Evolutionary conservation across 768 basidiomycete genomes (phyloP), one percentile per base, ranked within the genome.

Genomic region (Trametes cingulata): DNA sequence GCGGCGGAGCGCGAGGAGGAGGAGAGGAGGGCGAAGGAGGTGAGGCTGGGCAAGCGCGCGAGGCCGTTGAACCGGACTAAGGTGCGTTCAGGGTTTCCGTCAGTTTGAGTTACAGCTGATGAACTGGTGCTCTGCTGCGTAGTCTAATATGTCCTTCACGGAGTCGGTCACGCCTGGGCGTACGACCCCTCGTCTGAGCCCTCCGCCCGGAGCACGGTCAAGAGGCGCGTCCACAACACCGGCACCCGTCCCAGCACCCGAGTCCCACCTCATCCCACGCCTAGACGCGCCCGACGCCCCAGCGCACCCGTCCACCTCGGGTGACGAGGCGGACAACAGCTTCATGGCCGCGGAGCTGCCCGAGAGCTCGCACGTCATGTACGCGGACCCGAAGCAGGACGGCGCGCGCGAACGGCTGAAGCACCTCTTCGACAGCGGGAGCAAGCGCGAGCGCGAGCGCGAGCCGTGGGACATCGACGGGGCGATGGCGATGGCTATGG

Each of bases 311-410:
- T 8, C 47, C 27, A 8, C 25, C n/a, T 60, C 52, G 12, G 52
- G 43, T 10, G 52, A 58, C n/a, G 70, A 75, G 20, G 71, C 65
- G 24, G 65, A 67, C 50, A 66, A 68, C 54, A 65, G 56, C 55
- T 59, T 65, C 46, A 29, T 58, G 13, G 63, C 20, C 20, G 60
- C 29, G 24, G 56, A 54, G 6, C 25, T 46, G 1, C 27, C 36
- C 17, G 51, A 27, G 62, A 58, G 14, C 67, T 66, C 52, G 70
- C 76, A 80, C 6, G 86, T 90, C 9, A 78, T 76, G 58, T 91
- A 90, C 62, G 86, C 87, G 68, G 88, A 90, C 71, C 86, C 87
- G 1, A 81, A 72, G 20, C 84, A 88, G 73, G 71, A 74, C 40
- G 82, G 81, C 48, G 86, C 87, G 71, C 81, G 81, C 71, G 74